Conservation (phyloP, 139 green algal genomes). For the Haematococcus sp. region DNA sequence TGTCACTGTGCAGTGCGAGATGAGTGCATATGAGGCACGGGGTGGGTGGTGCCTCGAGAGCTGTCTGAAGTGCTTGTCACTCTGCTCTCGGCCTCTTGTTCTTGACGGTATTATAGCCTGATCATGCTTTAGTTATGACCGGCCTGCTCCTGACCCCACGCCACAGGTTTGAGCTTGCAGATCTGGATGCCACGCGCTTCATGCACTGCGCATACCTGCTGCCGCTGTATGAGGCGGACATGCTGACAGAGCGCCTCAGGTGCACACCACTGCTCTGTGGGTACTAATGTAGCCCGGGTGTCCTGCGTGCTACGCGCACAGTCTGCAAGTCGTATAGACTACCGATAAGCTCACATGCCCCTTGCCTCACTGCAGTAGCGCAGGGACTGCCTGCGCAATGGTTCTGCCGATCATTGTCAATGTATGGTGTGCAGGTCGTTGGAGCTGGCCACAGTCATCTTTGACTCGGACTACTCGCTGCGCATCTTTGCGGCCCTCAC, state of each 20-base stretch:
- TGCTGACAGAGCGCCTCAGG: neutral
- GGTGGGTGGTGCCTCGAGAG: neutral
- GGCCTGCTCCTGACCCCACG: too few relatives aligned
- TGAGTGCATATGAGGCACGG: neutral
- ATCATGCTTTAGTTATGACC: too few relatives aligned
- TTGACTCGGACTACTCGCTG: conserved; percentile 25
- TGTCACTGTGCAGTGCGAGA: neutral
- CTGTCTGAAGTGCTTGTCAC: too few relatives aligned
- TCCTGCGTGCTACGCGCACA: too few relatives aligned
- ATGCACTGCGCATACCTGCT: conserved; percentile 26
- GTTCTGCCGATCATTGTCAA: too few relatives aligned
- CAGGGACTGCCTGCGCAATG: neutral
- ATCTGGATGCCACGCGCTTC: conserved; percentile 17
- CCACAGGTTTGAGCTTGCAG: neutral
- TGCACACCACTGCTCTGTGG: too few relatives aligned
- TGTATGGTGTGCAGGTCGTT: conserved; percentile 7
- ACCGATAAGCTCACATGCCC: too few relatives aligned
- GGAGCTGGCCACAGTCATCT: conserved; percentile 18
- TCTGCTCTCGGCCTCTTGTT: too few relatives aligned
- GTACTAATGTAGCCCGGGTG: too few relatives aligned
- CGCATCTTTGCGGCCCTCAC: conserved; percentile 6
- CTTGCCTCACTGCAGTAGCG: too few relatives aligned
- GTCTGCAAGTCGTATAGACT: too few relatives aligned
- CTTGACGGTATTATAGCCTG: too few relatives aligned
- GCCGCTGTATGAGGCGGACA: conserved; percentile 10